A percentile compares a stretch with the other conserved stretches of the same genome.
phyloP scores from a whole-genome alignment of 78 protist genomes.

The Planoprotostelium fungivorum region DNA sequence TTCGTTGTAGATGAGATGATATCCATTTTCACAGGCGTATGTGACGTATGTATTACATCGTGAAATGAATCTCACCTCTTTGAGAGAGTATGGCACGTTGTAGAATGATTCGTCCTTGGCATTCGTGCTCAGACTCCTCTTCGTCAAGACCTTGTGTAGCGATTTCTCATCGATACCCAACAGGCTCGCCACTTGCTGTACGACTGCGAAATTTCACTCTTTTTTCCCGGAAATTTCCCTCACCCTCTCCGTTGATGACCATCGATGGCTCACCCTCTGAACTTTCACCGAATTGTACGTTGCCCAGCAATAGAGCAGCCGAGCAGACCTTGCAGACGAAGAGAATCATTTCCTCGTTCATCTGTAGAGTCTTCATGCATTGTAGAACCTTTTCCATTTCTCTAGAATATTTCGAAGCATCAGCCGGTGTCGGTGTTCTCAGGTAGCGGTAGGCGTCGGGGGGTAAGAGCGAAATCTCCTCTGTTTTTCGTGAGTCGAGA shows the following conservation, averaged over 20 bases:
- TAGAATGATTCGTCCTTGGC: background rate
- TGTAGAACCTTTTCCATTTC: background rate
- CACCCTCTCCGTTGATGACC: background rate
- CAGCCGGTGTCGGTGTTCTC: no score
- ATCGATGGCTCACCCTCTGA: background rate
- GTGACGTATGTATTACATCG: no score
- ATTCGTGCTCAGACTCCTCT: background rate
- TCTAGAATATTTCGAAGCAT: background rate
- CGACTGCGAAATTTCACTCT: background rate
- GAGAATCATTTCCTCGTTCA: background rate
- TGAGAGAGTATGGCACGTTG: background rate
- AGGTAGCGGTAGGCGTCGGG: no score
- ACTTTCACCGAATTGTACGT: background rate
- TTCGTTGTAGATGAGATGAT: no score
- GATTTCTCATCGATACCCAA: background rate
- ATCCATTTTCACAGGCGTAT: no score
- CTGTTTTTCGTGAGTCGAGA: no score
- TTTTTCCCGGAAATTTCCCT: background rate
- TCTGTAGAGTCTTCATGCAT: background rate
- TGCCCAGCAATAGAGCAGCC: background rate
- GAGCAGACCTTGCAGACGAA: background rate
- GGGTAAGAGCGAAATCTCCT: no score
- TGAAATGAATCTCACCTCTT: no score
- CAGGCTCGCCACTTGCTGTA: background rate
- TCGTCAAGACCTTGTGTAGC: background rate